A percentile compares a stretch with the other conserved stretches of the same genome.
phyloP scores from a whole-genome alignment of 1,284 basidiomycete species.

The Takashimella tepidaria region DNA sequence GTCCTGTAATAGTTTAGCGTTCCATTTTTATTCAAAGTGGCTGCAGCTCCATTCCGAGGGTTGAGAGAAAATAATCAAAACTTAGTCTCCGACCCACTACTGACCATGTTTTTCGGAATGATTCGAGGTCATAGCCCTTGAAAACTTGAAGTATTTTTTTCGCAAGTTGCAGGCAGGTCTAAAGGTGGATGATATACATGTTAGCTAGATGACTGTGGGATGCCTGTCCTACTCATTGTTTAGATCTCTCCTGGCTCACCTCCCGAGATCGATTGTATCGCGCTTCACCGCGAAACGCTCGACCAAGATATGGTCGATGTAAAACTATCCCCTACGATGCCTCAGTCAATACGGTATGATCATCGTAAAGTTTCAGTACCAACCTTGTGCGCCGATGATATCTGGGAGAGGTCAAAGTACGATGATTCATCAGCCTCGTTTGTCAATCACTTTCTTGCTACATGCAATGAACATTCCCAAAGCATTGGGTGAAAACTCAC shows the following conservation, averaged over 20 bases:
- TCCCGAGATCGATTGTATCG: conserved; percentile 12
- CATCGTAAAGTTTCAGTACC: background rate
- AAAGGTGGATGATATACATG: background rate
- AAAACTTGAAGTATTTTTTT: conserved; percentile 5
- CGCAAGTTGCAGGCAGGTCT: conserved; percentile 9
- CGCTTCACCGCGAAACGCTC: conserved; percentile 16
- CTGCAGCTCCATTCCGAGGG: too few species aligned
- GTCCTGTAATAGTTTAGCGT: conserved; percentile 4
- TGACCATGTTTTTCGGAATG: conserved; percentile 13
- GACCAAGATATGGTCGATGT: conserved; percentile 18
- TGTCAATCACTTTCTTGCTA: too few species aligned
- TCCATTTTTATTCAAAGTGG: background rate
- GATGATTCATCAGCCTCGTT: background rate
- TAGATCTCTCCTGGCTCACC: too few species aligned
- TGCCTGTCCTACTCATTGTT: too few species aligned
- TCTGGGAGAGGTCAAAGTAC: conserved; percentile 1
- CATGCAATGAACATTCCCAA: too few species aligned
- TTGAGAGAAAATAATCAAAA: too few species aligned
- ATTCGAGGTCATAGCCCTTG: conserved; percentile 1
- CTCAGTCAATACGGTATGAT: too few species aligned
- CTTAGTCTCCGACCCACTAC: too few species aligned
- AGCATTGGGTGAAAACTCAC: too few species aligned
- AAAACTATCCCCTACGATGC: conserved; percentile 15
- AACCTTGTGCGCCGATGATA: conserved; percentile 15
- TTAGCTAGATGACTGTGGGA: too few species aligned